Evolutionary conservation across 177 flowering plant genomes (phyloP), one percentile per base, ranked within the genome.

Genomic region (Vitis hybrid): DNA sequence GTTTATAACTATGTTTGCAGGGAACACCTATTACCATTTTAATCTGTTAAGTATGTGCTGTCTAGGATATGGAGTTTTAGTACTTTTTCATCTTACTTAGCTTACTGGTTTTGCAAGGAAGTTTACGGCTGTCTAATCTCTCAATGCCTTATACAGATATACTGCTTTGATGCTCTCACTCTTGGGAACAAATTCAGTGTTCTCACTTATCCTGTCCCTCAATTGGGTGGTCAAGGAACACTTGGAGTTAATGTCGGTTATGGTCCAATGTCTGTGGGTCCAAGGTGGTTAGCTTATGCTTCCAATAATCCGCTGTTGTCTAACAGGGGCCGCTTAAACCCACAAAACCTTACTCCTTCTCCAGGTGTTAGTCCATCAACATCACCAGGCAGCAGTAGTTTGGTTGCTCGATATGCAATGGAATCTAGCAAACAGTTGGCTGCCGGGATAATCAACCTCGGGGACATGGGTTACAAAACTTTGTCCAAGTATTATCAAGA

Each of bases 231-330:
- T 68, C 90, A 81, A 70, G 93, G 91, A 58, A 56, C 71, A 15
- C 64, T 58, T 68, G 91, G 91, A 52, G 78, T 90, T 21, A 91
- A 89, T 79, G 83, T 83, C 58, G 98, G 98, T 23, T 91, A 89
- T 80, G 98, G 98, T 69, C 97, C 98, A 64, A 83, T 94, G 95
- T 94, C 96, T 64, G 90, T 94, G 49, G 98, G 97, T 66, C 84
- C 93, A 30, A 86, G 98, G 78, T 94, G 97, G 98, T 80, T 94
- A 79, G 94, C 94, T n/a, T 94, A 91, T 89, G 88, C 95, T 72
- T 85, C 97, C 26, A 90, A 87, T 75, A 79, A 72, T 52, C 86
- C 94, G 26, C 32, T 89, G 63, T 30, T 74, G 26, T 81, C 88
- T 56, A 91, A 84, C 67, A 80, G 84, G 5, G 91, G 91, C 45